Evolutionary conservation across 495 filamentous ascomycete genomes (phyloP).

Genomic region (Cladorrhinum samala): DNA sequence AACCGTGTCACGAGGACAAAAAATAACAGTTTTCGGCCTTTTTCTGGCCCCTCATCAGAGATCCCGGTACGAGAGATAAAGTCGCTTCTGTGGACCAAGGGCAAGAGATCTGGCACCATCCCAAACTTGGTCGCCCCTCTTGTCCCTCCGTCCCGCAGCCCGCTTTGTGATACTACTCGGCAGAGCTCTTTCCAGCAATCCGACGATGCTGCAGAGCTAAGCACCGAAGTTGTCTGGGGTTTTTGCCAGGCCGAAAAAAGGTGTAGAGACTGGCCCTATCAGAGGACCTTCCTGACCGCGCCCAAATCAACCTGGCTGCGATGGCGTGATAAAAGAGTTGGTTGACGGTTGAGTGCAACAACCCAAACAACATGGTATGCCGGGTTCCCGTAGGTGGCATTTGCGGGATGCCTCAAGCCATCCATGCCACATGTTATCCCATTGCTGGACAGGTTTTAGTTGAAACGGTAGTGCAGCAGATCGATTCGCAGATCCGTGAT

Average conservation of each 20-base stretch:
- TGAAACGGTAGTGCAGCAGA: conserved; percentile 11
- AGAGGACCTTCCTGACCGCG: too few relatives aligned
- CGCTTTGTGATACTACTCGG: conserved; percentile 10
- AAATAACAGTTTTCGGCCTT: conserved; percentile 16
- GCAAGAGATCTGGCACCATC: conserved; percentile 8
- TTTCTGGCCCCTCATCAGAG: conserved; percentile 9
- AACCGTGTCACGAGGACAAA: conserved; percentile 24
- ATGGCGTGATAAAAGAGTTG: conserved; percentile 10
- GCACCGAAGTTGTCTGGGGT: not conserved
- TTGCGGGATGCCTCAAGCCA: too few relatives aligned
- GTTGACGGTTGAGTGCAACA: not conserved
- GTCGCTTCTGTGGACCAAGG: conserved; percentile 7
- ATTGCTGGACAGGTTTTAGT: not conserved
- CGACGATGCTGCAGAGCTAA: conserved; percentile 7
- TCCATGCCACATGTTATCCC: not conserved
- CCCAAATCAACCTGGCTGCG: not conserved
- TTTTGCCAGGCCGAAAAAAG: too few relatives aligned
- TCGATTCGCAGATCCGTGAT: conserved; percentile 3
- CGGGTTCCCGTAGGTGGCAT: not conserved
- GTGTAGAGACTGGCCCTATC: too few relatives aligned
- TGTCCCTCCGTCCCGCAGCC: not conserved
- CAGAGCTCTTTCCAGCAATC: conserved; percentile 24
- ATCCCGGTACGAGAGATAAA: conserved; percentile 13
- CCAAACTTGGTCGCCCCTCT: not conserved
- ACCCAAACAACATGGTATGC: not conserved